Evolutionary conservation across 1,284 basidiomycete species (phyloP).

Genomic region (Malassezia pachydermatis): DNA sequence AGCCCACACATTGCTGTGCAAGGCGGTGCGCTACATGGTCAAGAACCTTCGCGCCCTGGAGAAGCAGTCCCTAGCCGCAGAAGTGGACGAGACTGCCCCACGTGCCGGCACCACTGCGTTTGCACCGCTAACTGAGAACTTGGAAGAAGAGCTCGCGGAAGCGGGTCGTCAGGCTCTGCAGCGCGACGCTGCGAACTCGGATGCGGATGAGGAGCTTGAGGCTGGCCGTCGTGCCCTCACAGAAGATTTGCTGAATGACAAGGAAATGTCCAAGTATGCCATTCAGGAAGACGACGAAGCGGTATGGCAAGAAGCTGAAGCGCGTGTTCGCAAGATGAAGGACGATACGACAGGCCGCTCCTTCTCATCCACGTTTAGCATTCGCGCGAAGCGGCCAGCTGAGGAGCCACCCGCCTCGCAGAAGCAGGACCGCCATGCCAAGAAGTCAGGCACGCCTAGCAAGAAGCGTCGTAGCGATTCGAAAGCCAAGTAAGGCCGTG

Average conservation of each 20-base stretch:
- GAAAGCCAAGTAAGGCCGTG: neutral
- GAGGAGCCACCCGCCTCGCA: neutral
- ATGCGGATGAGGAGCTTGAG: constrained; percentile 16
- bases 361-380: constrained; percentile 20
- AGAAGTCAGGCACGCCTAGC: neutral
- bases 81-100: constrained; percentile 18
- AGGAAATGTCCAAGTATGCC: constrained; percentile 31
- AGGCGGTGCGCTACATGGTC: constrained; percentile 75
- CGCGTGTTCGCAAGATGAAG: constrained; percentile 28
- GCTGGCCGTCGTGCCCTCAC: constrained; percentile 15
- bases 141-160: constrained; percentile 30
- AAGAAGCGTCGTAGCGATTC: constrained; percentile 3
- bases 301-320: constrained; percentile 41
- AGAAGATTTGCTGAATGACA: constrained; percentile 23
- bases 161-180: constrained; percentile 28
- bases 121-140: constrained; percentile 24
- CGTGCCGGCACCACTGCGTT: constrained; percentile 6
- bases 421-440: neutral
- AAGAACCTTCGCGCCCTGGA: constrained; percentile 71
- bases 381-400: constrained; percentile 4
- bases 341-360: constrained; percentile 22
- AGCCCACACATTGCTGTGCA: constrained; percentile 78
- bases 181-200: constrained; percentile 12
- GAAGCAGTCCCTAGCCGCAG: constrained; percentile 50
- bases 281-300: constrained; percentile 24